Evolutionary conservation across 768 basidiomycete species (phyloP), one percentile per base, ranked within the genome.

Genomic region (Trametes sanguinea): DNA sequence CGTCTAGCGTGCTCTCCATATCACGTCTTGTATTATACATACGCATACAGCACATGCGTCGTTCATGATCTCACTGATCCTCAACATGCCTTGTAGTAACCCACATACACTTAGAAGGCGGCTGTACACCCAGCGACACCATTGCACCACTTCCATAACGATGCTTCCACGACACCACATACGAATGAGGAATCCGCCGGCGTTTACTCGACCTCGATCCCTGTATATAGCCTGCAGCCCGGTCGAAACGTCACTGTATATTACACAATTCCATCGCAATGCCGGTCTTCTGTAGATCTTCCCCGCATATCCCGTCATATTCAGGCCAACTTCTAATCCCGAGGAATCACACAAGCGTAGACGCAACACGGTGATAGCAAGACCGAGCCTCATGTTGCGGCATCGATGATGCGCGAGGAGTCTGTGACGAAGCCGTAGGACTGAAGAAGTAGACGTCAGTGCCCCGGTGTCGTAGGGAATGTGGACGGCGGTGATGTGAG

Each of bases 341-440:
- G 14, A 33, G 39, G 42, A 43, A 43, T 14, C 42, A 16, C 14
- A 8, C 9, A 43, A 37, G 35, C 35, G 11, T 11, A 39, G 29
- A 42, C 2, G 39, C 6, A 22, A 2, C 27, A 22, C 9, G 11
- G 40, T 11, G 42, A 43, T 8, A 43, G 10, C 42, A 5, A 43
- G 42, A 6, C 10, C 47, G 10, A 1, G 10, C 10, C 8, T 51
- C 42, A 59, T 51, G 50, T 43, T 14, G 61, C 55, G 9, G 66
- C 66, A 8, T 58, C 39, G 27, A 74, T 66, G 27, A 79, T 71
- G 33, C 69, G 71, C 40, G 61, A 57, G 2, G 75, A 70, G 60
- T 77, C 74, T 7, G 78, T 80, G 10, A 84, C 74, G 70, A 84
- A 86, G 4, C 83, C 84, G 54, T 83, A 85, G 63, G 72, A 74